Base-by-base conservation (phyloP, 139 green algal species). In the Diplosphaera chodatii region DNA sequence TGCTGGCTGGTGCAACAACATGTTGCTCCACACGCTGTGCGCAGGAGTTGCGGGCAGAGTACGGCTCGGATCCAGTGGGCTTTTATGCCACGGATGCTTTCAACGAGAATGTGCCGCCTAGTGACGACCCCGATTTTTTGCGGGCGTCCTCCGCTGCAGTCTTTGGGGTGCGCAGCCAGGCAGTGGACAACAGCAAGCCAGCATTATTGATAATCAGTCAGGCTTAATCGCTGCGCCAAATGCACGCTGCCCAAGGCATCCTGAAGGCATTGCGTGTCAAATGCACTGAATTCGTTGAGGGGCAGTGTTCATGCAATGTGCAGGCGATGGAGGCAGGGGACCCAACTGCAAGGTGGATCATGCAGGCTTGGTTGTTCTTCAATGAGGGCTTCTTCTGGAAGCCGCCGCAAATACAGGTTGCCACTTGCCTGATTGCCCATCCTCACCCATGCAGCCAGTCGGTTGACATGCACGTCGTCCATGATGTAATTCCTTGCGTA, bases 311-410 rank as follows among this genome's bases (percentile, higher is more conserved):
- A 32, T 32, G 5, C 8, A n/a, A 31, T 29, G 4, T 41, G 10
- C 59, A 74, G 25, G 81, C 63, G 66, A 80, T 86, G 70, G 55
- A 68, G 0, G 37, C 55, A 16, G 77, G 55, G 23, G 81, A 86
- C 62, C 56, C 74, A 0, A 66, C 27, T 18, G 70, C 77, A 1
- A 29, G 70, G 4, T 86, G 81, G 81, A 55, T 86, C 25, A 81
- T 82, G 80, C 80, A 86, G 71, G 80, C 77, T 1, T 86, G 81
- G 81, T 73, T 85, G 32, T 86, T 86, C 71, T 83, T 80, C 71
- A 75, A 59, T 22, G 70, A 84, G 32, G 27, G 41, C 0, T 63
- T 41, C 20, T 77, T 81, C 30, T 81, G 76, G 76, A 65, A 77
- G 40, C 65, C 69, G n/a, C 25, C 70, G 1, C 77, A 85, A 30